Conservation (phyloP, 306 rosid genomes). For the Glycine latifolia region DNA sequence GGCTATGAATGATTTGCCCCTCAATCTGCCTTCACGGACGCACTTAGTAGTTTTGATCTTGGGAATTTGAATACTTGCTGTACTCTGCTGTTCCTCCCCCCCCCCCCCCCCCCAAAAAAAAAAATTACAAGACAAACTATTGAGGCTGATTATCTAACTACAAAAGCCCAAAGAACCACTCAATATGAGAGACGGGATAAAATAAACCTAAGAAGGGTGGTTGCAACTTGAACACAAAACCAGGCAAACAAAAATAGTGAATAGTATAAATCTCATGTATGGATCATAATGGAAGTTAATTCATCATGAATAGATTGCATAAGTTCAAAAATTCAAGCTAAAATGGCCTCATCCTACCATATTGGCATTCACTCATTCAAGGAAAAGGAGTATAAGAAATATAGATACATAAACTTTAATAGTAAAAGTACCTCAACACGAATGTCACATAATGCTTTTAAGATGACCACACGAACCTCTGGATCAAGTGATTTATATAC, state of each 20-base stretch:
- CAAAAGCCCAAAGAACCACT: conserved; percentile 27
- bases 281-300: conserved; percentile 18
- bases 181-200: conserved; percentile 5
- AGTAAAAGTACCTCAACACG: conserved; percentile 81
- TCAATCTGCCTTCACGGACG: not conserved
- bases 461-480: conserved; percentile 80
- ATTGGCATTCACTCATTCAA: not conserved
- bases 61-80: too few species aligned
- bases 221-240: conserved; percentile 7
- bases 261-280: conserved; percentile 25
- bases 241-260: not conserved
- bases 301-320: conserved; percentile 35
- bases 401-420: conserved; percentile 19
- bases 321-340: conserved; percentile 41
- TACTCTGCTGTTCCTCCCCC: too few species aligned
- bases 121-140: conserved; percentile 15
- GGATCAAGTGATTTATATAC: conserved; percentile 86
- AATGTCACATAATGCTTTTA: conserved; percentile 95
- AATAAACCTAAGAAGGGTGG: conserved; percentile 20
- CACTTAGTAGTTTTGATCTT: too few species aligned
- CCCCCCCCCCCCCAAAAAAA: too few species aligned
- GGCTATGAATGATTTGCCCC: conserved; percentile 27
- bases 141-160: not conserved
- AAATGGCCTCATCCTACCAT: conserved; percentile 20
- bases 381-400: conserved; percentile 28